These are phyloP conservation scores for Daldinia caldariorum DNA, from an alignment of 495 filamentous ascomycete genomes.

Conservation along the genomic window DNA sequence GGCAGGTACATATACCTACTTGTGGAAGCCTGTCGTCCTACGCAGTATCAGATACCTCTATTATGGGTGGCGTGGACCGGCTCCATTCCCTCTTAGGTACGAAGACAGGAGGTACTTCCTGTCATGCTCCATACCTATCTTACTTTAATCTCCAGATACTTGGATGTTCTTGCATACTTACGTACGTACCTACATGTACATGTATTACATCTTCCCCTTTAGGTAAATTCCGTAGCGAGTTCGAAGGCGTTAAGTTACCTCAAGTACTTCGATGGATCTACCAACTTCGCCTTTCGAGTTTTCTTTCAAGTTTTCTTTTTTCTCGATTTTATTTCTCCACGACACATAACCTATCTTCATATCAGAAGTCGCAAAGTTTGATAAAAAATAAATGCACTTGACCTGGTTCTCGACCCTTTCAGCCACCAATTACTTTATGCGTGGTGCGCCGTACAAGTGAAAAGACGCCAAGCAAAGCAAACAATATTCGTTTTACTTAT, in stretches of 20 bases:
- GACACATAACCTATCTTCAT: background rate
- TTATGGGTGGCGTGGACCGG: slow-evolving; percentile 11
- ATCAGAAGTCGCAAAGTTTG: slow-evolving; percentile 14
- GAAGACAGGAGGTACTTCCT: background rate
- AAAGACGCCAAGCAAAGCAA: slow-evolving; percentile 1
- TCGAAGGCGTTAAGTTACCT: background rate
- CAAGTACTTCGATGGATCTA: slow-evolving; percentile 24
- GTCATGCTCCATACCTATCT: background rate
- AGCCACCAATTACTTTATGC: slow-evolving; percentile 45
- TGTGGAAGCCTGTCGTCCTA: slow-evolving; percentile 8
- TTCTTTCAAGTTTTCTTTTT: slow-evolving; percentile 17
- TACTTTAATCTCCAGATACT: background rate
- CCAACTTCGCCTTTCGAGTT: slow-evolving; percentile 22
- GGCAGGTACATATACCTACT: slow-evolving; percentile 5
- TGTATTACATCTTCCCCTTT: slow-evolving; percentile 3
- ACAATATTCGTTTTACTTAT: slow-evolving; percentile 5
- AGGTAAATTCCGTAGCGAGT: background rate
- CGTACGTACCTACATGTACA: background rate
- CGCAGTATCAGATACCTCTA: slow-evolving; percentile 5
- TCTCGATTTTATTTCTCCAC: slow-evolving; percentile 8
- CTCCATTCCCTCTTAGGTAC: slow-evolving; percentile 6
- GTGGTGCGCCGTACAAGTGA: slow-evolving; percentile 43
- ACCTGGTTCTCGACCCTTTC: slow-evolving; percentile 29
- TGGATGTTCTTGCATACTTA: background rate
- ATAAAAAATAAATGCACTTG: slow-evolving; percentile 36